These are phyloP conservation scores for Rubus idaeus DNA, from an alignment of 306 rosid species.

Conservation along the genomic window DNA sequence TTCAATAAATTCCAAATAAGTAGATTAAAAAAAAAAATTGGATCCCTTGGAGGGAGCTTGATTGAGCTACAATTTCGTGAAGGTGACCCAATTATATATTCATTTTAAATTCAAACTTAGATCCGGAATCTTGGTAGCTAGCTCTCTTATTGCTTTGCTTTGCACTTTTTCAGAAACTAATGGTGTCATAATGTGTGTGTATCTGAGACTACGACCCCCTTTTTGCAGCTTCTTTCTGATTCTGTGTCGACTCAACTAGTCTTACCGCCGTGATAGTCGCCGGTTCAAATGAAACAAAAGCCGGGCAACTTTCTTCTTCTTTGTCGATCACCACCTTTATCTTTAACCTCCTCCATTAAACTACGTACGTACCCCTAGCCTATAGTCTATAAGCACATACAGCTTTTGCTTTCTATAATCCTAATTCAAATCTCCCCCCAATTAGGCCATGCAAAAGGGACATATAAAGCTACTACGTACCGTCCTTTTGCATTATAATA, in stretches of 20 bases:
- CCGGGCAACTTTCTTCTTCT: constrained; percentile 24
- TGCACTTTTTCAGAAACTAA: constrained; percentile 8
- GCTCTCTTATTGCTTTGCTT: background rate
- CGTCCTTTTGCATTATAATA: constrained; percentile 13
- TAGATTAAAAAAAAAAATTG: too few relatives aligned
- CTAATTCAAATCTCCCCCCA: background rate
- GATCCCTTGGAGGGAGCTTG: too few relatives aligned
- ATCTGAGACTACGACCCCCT: background rate
- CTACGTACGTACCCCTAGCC: constrained; percentile 5
- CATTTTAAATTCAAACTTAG: constrained; percentile 5
- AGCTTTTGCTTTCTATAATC: constrained; percentile 16
- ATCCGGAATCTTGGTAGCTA: constrained; percentile 5
- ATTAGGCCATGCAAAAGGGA: constrained; percentile 28
- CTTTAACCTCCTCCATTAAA: constrained; percentile 25
- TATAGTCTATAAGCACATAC: background rate
- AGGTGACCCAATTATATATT: background rate
- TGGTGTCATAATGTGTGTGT: background rate
- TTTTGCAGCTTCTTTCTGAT: constrained; percentile 6
- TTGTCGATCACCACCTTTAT: constrained; percentile 16
- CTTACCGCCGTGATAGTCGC: constrained; percentile 61
- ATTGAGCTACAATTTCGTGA: background rate
- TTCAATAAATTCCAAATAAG: too few relatives aligned
- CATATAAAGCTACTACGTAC: background rate
- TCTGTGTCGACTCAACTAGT: constrained; percentile 22
- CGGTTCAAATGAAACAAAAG: constrained; percentile 49